These are phyloP conservation scores for Amauroascus niger DNA, from an alignment of 2,329 filamentous ascomycete genomes.

Conservation along the genomic window DNA sequence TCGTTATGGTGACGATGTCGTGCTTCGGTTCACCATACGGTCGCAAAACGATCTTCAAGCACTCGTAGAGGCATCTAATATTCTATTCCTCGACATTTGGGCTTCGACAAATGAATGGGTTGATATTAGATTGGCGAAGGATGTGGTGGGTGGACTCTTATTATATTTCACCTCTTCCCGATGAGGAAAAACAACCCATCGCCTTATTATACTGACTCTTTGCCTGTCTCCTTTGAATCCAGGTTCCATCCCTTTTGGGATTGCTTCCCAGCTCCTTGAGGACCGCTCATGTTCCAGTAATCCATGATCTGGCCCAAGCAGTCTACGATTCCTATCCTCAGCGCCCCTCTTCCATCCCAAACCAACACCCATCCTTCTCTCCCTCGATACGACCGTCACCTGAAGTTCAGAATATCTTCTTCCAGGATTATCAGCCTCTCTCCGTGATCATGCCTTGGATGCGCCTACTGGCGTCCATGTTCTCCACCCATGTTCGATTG, in stretches of 20 bases:
- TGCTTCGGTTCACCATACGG: constrained; percentile 72
- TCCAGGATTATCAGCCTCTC: constrained; percentile 82
- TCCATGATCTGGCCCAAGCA: constrained; percentile 67
- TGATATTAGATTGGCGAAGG: constrained; percentile 68
- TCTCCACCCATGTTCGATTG: constrained; percentile 65
- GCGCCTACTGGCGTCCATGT: constrained; percentile 79
- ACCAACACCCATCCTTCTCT: constrained; percentile 24
- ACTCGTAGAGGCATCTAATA: constrained; percentile 61
- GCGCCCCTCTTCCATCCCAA: constrained; percentile 22
- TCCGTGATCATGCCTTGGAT: constrained; percentile 86
- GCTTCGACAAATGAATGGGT: constrained; percentile 70
- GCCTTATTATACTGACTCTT: constrained; percentile 9
- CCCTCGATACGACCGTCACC: constrained; percentile 26
- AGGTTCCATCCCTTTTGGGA: constrained; percentile 63
- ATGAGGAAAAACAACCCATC: background rate
- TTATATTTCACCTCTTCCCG: too few species aligned
- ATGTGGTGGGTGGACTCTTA: constrained; percentile 56
- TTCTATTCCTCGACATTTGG: constrained; percentile 84
- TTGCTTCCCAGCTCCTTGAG: constrained; percentile 68
- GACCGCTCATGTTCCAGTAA: constrained; percentile 60
- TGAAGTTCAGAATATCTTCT: constrained; percentile 60
- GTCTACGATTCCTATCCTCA: constrained; percentile 67
- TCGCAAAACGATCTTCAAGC: constrained; percentile 58
- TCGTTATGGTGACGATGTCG: constrained; percentile 69
- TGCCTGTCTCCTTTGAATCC: constrained; percentile 8